Evolutionary conservation across 2,329 filamentous ascomycete species (phyloP).

Genomic region (Cladorrhinum sp.): DNA sequence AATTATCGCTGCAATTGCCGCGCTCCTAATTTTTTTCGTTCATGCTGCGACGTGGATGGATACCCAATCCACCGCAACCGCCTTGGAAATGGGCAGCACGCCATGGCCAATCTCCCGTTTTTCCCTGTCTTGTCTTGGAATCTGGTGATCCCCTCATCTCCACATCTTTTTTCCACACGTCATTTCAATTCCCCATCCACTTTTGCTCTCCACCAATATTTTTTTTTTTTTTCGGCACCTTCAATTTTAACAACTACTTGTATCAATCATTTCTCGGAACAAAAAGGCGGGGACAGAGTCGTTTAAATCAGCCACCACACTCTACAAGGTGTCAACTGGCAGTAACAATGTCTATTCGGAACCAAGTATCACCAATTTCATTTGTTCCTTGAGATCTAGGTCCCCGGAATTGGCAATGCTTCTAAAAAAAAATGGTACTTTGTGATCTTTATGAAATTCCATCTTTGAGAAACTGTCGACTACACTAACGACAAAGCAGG

Average conservation of each 20-base stretch:
- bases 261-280: too few relatives aligned
- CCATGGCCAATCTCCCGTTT: background rate
- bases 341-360: background rate
- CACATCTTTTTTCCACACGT: background rate
- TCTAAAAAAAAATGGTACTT: background rate
- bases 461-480: background rate
- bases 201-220: background rate
- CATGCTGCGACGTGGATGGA: background rate
- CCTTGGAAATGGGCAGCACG: background rate
- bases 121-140: background rate
- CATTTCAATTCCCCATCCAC: background rate
- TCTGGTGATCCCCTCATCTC: background rate
- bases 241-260: background rate
- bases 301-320: too few relatives aligned
- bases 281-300: too few relatives aligned
- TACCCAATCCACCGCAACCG: background rate
- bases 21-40: background rate
- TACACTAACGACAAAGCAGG: background rate
- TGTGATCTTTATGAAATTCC: background rate
- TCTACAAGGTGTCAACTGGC: too few relatives aligned
- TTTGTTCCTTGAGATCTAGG: too few relatives aligned
- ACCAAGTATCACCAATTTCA: background rate
- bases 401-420: background rate
- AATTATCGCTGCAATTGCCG: background rate
- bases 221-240: background rate